These are phyloP conservation scores for Aegilops tauschii DNA, from an alignment of 176 grass and related monocot species.

Conservation along the genomic window DNA sequence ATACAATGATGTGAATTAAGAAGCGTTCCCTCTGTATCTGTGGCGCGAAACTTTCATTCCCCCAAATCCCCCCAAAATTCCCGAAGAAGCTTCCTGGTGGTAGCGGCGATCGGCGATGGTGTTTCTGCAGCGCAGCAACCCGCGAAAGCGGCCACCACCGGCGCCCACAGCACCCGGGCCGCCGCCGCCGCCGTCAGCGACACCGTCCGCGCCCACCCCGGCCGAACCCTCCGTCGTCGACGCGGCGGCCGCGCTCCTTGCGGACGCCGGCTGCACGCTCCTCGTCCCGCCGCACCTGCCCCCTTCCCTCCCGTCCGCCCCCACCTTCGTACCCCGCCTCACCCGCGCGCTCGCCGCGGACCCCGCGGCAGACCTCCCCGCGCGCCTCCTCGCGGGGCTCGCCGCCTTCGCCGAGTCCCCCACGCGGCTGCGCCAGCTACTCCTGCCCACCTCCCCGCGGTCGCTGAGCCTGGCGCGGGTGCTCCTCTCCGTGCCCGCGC, in stretches of 20 bases:
- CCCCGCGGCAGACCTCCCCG: slow-evolving; percentile 3
- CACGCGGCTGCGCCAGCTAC: slow-evolving; percentile 50
- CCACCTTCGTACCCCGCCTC: slow-evolving; percentile 45
- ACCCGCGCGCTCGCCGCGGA: slow-evolving; percentile 40
- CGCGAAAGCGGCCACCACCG: slow-evolving; percentile 45
- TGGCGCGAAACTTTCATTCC: slow-evolving; percentile 45
- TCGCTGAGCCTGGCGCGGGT: slow-evolving; percentile 53
- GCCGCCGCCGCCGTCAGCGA: background rate
- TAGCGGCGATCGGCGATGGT: slow-evolving; percentile 58
- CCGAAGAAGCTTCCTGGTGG: slow-evolving; percentile 3
- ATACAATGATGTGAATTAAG: too few species aligned
- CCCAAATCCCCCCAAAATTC: slow-evolving; percentile 18
- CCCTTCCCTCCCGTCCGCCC: slow-evolving; percentile 41
- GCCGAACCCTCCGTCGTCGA: slow-evolving; percentile 34
- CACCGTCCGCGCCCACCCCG: background rate
- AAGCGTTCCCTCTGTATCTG: too few species aligned
- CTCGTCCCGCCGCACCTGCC: slow-evolving; percentile 46
- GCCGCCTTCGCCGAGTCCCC: slow-evolving; percentile 42
- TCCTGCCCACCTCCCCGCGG: slow-evolving; percentile 39
- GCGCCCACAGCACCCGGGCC: background rate
- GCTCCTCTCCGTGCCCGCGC: slow-evolving; percentile 64
- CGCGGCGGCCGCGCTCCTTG: slow-evolving; percentile 59
- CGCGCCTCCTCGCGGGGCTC: slow-evolving; percentile 53
- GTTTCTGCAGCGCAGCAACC: slow-evolving; percentile 77
- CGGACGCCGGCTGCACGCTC: slow-evolving; percentile 81